phyloP scores from a whole-genome alignment of 2,329 filamentous ascomycete species.

The Scedosporium aurantiacum region DNA sequence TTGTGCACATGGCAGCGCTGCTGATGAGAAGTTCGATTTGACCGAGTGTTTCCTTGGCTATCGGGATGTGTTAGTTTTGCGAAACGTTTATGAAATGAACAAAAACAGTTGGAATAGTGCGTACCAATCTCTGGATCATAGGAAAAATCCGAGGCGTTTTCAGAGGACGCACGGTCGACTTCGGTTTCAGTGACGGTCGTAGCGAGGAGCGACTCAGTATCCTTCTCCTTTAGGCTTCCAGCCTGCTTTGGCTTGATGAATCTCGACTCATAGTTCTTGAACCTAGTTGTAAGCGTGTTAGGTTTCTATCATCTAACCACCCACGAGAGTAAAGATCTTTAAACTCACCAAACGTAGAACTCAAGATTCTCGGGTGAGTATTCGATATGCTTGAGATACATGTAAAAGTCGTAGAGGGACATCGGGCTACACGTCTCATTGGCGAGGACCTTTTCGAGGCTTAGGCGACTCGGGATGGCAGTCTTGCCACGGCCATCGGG shows the following conservation, averaged over 20 bases:
- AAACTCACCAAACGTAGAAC: slow-evolving; percentile 34
- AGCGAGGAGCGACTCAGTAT: slow-evolving; percentile 13
- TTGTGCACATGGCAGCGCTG: slow-evolving; percentile 17
- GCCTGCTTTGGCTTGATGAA: slow-evolving; percentile 10
- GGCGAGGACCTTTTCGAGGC: slow-evolving; percentile 32
- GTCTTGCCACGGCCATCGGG: slow-evolving; percentile 23
- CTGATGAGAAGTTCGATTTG: slow-evolving; percentile 23
- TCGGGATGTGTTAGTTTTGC: not conserved
- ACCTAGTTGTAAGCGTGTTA: slow-evolving; percentile 19
- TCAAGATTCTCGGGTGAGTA: slow-evolving; percentile 37
- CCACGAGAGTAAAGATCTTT: too few species aligned
- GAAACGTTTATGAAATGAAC: not conserved
- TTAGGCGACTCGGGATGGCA: slow-evolving; percentile 26
- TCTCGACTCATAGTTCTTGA: slow-evolving; percentile 29
- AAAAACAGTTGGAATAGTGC: slow-evolving; percentile 5
- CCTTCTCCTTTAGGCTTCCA: slow-evolving; percentile 15
- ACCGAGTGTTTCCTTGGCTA: slow-evolving; percentile 20
- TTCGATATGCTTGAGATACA: slow-evolving; percentile 39
- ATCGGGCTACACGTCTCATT: slow-evolving; percentile 39
- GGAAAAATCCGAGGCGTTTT: slow-evolving; percentile 19
- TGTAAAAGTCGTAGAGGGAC: slow-evolving; percentile 39
- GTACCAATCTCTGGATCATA: slow-evolving; percentile 23
- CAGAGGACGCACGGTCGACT: not conserved
- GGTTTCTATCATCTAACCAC: not conserved
- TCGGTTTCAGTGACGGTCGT: not conserved